Base-by-base conservation (phyloP, 2,329 filamentous ascomycete species). In the Aspergillus piperis region DNA sequence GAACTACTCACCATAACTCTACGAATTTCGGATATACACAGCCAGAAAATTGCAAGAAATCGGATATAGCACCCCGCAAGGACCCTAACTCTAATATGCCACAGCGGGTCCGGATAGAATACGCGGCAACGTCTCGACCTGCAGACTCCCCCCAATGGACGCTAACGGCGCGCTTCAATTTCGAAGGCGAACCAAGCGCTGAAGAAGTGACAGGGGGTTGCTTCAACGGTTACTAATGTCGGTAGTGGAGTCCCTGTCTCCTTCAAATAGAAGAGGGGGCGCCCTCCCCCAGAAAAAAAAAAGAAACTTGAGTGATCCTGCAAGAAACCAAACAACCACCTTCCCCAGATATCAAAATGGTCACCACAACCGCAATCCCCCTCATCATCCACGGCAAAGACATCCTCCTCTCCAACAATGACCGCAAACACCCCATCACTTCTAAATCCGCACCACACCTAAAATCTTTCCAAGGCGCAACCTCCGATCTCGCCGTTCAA, bases 391-490 rank as follows among this genome's bases (percentile, higher is more conserved):
- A 49, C 44, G 44, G 44, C 19, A 27, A 49, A 10, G 23, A 49
- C 5, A n/a, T 49, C 13, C 10, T 49, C 15, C 23, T 27, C 8
- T 15, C 44, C 15, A 49, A 13, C 15, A 5, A 30, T 17, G 23
- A 49, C 23, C 44, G 15, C 44, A n/a, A 49, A 27, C 13, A 49
- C 13, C 23, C 44, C 44, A 25, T 49, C 23, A 8, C 44, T 1
- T 49, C 23, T 5, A 25, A 13, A 21, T 48, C 44, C 23, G 23
- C 21, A 15, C 23, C 44, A 8, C 21, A 25, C 0, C 15, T 27
- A 3, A n/a, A 13, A 5, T 25, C 27, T 17, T 59, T 59, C 51
- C 57, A 59, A 50, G 60, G 60, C 41, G 60, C 58, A 8, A 62
- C 57, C 2, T 39, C 52, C 6, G 57, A 47, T 4, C 53, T 62